Evolutionary conservation across 164 flowering plant species (phyloP), one percentile per base, ranked within the genome.

Genomic region (Cinnamomum chago): DNA sequence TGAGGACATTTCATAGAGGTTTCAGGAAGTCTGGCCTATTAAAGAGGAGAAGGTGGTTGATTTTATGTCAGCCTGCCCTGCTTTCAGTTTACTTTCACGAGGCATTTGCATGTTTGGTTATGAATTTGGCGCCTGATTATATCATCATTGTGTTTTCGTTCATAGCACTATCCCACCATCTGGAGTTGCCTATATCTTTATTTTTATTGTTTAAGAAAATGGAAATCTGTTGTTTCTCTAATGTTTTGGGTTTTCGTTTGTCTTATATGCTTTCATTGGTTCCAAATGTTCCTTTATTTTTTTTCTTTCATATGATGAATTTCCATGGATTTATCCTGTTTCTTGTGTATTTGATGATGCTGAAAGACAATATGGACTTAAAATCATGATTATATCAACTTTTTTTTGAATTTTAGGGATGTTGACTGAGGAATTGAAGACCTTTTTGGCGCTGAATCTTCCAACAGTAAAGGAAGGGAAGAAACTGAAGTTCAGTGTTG

Each of bases 401-500:
- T 33, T 58, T n/a, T 24, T 55, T 70, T 65, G 62, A 50, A 60
- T 70, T 52, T 75, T 30, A 94, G 97, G 97, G 67, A 69, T 89
- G 35, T 88, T 96, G 97, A 92, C 97, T 74, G 98, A 96, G 78
- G 97, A 96, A 76, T 75, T 96, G 83, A 89, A 93, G 81, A 87
- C 78, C 81, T 92, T 92, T 76, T 80, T 96, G 93, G 97, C 89
- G 83, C 80, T 89, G 18, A 91, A 85, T 85, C 90, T 96, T 23
- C 98, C 98, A 14, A 94, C 86, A 80, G 83, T 86, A 15, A 93
- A 95, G 86, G 94, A 88, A 51, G 90, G 92, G 51, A 91, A 91
- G 90, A 90, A 91, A 79, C 71, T 93, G 0, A 91, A 91, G 74
- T 92, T 88, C 72, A 89, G 86, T 77, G 65, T 95, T 67, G 98